Evolutionary conservation across 2,329 filamentous ascomycete genomes (phyloP), one percentile per base, ranked within the genome.

Genomic region (Cladorrhinum sp.): DNA sequence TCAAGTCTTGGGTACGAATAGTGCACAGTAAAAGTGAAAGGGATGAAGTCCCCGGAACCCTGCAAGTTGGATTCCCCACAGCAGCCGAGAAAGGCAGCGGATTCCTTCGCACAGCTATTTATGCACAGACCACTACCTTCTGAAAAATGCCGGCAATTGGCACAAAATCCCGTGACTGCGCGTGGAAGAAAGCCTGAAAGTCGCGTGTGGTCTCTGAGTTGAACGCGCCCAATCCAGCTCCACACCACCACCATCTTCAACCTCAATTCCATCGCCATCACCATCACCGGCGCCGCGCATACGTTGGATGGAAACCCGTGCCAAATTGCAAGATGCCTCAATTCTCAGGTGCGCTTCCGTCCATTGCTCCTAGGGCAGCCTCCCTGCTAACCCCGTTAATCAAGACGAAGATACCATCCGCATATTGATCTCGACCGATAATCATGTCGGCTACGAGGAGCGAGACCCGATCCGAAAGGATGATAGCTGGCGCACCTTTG

Each of bases 401-500:
- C n/a, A n/a, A 82, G 81, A 79, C 59, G 76, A 90, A 68, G 92
- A 99, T 77, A 96, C 92, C 0, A 97, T 99, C 71, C 91, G 92
- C 66, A 95, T 99, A 66, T 86, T 99, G 39, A 84, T 99, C 62
- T 89, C 95, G 42, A 98, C 94, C 16, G 95, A 99, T 74, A 98
- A 96, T 69, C 95, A 99, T 89, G 95, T 99, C 63, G 95, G 95
- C 57, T 98, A 92, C 76, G 91, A 92, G 72, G 95, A 99, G 76
- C 88, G 93, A 69, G 93, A 99, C 74, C 86, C 91, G 1, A 90
- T 95, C 63, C 91, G 95, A n/a, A 94, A 93, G 66, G 91, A 98
- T 73, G 95, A 99, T 74, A 97, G 92, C 76, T 98, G 94, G 93
- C 89, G 87, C 72, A 92, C 89, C 2, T 99, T 99, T 77, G 90